Conservation (phyloP, 1,284 basidiomycete genomes). For the Boletus sp. region DNA sequence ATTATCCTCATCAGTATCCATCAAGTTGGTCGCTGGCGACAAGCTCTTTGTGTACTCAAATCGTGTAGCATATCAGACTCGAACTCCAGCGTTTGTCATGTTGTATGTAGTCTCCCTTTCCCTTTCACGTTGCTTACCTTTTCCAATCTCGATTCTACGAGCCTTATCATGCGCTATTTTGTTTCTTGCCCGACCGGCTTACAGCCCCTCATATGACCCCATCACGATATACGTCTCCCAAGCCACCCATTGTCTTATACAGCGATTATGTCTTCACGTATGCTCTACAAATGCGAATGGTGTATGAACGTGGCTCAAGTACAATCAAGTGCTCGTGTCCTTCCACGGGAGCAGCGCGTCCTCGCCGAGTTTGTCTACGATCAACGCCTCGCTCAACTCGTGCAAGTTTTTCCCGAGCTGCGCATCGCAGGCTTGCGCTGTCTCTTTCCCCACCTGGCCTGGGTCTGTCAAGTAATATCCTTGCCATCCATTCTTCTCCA, state of each 20-base stretch:
- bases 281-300: slow-evolving; percentile 2
- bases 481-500: slow-evolving; percentile 33
- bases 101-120: slow-evolving; percentile 16
- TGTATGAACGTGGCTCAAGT: slow-evolving; percentile 4
- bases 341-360: slow-evolving; percentile 28
- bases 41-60: slow-evolving; percentile 12
- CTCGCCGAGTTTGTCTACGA: slow-evolving; percentile 33
- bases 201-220: background rate
- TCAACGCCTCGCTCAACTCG: slow-evolving; percentile 35
- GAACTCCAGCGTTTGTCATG: background rate
- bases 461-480: slow-evolving; percentile 41
- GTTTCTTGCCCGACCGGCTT: background rate
- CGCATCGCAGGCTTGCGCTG: slow-evolving; percentile 34
- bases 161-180: background rate
- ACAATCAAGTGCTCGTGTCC: slow-evolving; percentile 11
- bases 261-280: background rate
- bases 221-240: background rate
- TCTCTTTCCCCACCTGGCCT: slow-evolving; percentile 34
- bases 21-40: slow-evolving; percentile 13
- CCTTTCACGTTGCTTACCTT: background rate
- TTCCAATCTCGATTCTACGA: background rate
- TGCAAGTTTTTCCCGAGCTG: slow-evolving; percentile 34
- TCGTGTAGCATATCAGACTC: slow-evolving; percentile 26
- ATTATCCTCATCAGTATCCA: background rate
- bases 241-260: background rate